Percentiles rank a stretch among this genome's conserved stretches.
These are phyloP conservation scores for Asterophora parasitica DNA, from an alignment of 768 basidiomycete species.

Conservation along the genomic window DNA sequence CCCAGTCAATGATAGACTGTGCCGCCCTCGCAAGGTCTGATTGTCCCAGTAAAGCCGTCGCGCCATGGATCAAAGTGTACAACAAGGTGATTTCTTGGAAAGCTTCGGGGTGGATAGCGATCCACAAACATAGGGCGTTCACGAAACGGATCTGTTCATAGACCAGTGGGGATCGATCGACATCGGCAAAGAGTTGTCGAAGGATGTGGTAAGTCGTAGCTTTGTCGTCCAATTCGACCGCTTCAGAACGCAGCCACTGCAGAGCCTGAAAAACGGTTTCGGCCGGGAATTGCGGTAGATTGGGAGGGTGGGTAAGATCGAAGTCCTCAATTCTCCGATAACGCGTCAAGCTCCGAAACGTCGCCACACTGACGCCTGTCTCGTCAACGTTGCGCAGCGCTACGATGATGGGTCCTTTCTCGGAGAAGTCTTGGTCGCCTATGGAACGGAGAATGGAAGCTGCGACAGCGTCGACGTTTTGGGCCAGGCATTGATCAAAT, in stretches of 20 bases:
- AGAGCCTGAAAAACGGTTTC: constrained; percentile 49
- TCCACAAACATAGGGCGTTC: constrained; percentile 69
- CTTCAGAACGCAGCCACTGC: constrained; percentile 49
- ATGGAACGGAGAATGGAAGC: constrained; percentile 57
- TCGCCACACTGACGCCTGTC: constrained; percentile 31
- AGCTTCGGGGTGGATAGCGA: constrained; percentile 52
- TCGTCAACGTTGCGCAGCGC: constrained; percentile 37
- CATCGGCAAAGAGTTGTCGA: constrained; percentile 62
- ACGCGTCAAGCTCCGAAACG: constrained; percentile 47
- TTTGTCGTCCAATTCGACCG: constrained; percentile 37
- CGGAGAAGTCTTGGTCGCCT: constrained; percentile 61
- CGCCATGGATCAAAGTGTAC: constrained; percentile 63
- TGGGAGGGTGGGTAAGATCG: constrained; percentile 50
- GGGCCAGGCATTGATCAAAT: constrained; percentile 33
- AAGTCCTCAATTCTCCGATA: constrained; percentile 48
- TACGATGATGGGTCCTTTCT: constrained; percentile 42
- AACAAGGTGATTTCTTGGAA: constrained; percentile 60
- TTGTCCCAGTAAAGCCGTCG: constrained; percentile 60
- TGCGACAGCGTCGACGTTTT: constrained; percentile 53
- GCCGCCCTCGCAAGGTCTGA: constrained; percentile 61
- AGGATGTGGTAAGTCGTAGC: constrained; percentile 75
- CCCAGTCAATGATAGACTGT: constrained; percentile 79
- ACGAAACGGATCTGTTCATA: constrained; percentile 79
- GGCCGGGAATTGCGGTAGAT: constrained; percentile 55
- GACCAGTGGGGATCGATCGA: constrained; percentile 66